Evolutionary conservation across 1,284 basidiomycete genomes (phyloP).

Genomic region (Trametes polyzona): DNA sequence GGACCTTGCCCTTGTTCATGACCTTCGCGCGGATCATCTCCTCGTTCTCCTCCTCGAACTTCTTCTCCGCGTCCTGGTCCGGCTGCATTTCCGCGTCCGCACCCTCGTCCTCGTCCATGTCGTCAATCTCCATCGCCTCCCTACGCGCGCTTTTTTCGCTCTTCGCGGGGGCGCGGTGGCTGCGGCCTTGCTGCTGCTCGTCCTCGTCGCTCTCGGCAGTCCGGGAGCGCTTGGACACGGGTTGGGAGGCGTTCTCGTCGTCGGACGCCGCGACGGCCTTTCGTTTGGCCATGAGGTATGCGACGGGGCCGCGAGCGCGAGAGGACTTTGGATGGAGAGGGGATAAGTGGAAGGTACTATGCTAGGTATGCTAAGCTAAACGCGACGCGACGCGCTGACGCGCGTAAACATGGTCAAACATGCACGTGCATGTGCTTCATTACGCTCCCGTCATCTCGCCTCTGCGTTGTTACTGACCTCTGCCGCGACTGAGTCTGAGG

Average conservation of each 20-base stretch:
- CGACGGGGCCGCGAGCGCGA: too few relatives aligned
- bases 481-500: too few relatives aligned
- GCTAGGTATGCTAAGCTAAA: too few relatives aligned
- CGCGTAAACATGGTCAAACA: slow-evolving; percentile 17
- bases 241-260: slow-evolving; percentile 34
- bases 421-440: slow-evolving; percentile 19
- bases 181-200: slow-evolving; percentile 27
- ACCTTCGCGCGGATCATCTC: slow-evolving; percentile 59
- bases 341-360: too few relatives aligned
- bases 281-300: slow-evolving; percentile 48
- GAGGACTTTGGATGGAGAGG: too few relatives aligned
- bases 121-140: slow-evolving; percentile 37
- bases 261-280: slow-evolving; percentile 40
- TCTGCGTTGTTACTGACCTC: too few relatives aligned
- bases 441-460: not conserved
- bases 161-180: slow-evolving; percentile 32
- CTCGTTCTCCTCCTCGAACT: slow-evolving; percentile 63
- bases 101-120: slow-evolving; percentile 41
- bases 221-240: slow-evolving; percentile 47
- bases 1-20: slow-evolving; percentile 53
- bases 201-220: slow-evolving; percentile 43
- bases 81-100: slow-evolving; percentile 32
- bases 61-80: slow-evolving; percentile 55
- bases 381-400: slow-evolving; percentile 33
- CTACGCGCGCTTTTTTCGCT: slow-evolving; percentile 39